Base-by-base conservation (phyloP, 2,329 filamentous ascomycete species). In the Colletotrichum orchidophilum region DNA sequence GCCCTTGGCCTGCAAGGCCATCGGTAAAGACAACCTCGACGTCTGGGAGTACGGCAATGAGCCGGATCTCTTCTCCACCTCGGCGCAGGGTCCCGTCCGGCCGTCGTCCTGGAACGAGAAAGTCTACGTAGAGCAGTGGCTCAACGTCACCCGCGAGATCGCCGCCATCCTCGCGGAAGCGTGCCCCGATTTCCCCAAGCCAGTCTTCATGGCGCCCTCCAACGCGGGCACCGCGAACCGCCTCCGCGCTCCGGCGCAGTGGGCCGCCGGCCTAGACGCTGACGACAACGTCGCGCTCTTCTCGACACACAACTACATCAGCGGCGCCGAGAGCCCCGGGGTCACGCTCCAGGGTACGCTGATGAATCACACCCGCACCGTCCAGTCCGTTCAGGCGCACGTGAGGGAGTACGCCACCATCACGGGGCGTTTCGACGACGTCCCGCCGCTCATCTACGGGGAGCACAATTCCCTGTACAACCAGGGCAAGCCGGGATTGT, bases 1-100 rank as follows among this genome's bases (percentile, higher is more conserved):
- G 0, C 74, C 87, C 0, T 78, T 90, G 50, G 89, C 85, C 2
- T 92, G 90, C 79, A 85, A 87, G 74, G 87, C 88, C 3, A 79
- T 92, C 0, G 80, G 82, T 2, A 78, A 79, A 12, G 85, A 84
- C 6, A 87, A 84, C 63, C 79, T 91, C 6, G 83, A 88, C 29
- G 81, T 82, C 72, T 92, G 88, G 88, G 88, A 90, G 75, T 88
- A 91, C 73, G 90, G 91, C 49, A 92, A 92, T 75, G 90, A 92
- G 77, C 88, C 89, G 0, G 89, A 92, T 77, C 78, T 91, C 8
- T 92, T 81, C 78, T 84, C 86, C 21, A 86, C 84, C 1, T 87
- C 85, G 24, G 78, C 84, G 3, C 87, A 88, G 73, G 85, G 86
- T 0, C 80, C 83, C 0, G 84, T 89, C 24, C 80, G 89, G n/a